Percentiles rank a stretch among this genome's conserved stretches.
Evolutionary conservation across 805 yeast species (phyloP).

Genomic region (Ogataea ramenticola): DNA sequence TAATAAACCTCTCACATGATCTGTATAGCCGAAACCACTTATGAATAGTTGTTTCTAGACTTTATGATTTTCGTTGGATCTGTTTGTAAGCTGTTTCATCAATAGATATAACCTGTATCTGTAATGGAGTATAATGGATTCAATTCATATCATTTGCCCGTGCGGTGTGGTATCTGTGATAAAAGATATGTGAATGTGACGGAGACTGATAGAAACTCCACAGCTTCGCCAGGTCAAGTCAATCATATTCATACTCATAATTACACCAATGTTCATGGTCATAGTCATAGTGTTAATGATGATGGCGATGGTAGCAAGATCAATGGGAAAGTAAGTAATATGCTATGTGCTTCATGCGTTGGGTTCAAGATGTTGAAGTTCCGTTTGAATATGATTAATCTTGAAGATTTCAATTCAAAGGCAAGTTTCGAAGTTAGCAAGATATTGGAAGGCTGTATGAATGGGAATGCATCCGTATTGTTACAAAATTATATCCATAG

Average conservation of each 20-base stretch:
- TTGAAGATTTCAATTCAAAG: slow-evolving; percentile 12
- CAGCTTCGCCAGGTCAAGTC: no score
- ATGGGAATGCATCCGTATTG: slow-evolving; percentile 14
- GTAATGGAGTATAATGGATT: no score
- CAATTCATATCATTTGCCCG: background rate
- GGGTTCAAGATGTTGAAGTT: slow-evolving; percentile 18
- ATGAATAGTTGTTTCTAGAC: no score
- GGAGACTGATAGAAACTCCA: background rate
- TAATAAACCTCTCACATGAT: no score
- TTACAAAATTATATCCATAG: slow-evolving; percentile 9
- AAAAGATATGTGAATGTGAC: slow-evolving; percentile 1
- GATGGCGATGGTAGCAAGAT: background rate
- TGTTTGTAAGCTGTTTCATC: no score
- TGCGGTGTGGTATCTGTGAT: slow-evolving; percentile 14
- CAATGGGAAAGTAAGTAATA: background rate
- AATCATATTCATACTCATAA: no score
- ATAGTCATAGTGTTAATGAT: no score
- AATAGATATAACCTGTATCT: no score
- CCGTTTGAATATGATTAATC: slow-evolving; percentile 13
- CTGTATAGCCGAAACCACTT: no score
- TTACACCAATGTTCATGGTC: no score
- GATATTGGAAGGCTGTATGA: slow-evolving; percentile 18
- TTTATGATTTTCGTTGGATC: no score
- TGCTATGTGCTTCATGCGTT: slow-evolving; percentile 20
- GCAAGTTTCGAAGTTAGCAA: slow-evolving; percentile 14